Conservation (phyloP, 352 stramenopile genomes). For the Pythium sukuiense region DNA sequence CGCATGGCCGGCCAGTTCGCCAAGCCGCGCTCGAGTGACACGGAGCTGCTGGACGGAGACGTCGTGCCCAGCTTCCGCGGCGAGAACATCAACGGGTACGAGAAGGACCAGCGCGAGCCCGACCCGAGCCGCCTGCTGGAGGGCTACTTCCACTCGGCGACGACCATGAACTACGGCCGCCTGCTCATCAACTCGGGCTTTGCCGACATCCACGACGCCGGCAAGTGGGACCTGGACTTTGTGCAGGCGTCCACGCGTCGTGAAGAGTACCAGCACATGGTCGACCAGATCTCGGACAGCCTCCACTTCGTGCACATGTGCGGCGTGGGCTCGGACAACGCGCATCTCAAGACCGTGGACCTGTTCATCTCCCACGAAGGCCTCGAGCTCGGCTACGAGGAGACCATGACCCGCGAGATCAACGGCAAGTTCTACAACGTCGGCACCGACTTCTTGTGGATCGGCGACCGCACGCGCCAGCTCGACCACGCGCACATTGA, state of each 20-base stretch:
- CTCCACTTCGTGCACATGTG: constrained; percentile 96
- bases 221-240: constrained; percentile 98
- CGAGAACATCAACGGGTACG: constrained; percentile 98
- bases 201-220: constrained; percentile 95
- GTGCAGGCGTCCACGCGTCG: constrained; percentile 94
- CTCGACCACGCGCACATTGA: constrained; percentile 98
- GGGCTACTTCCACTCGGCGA: constrained; percentile 97
- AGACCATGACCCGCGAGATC: constrained; percentile 96
- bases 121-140: constrained; percentile 94
- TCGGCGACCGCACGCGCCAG: constrained; percentile 97
- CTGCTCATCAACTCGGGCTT: constrained; percentile 95
- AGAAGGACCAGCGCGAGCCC: constrained; percentile 90
- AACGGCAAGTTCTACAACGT: constrained; percentile 97
- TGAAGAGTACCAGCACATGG: constrained; percentile 95
- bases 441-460: constrained; percentile 98
- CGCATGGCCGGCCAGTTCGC: constrained; percentile 99
- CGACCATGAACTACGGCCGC: constrained; percentile 97
- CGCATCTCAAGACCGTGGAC: constrained; percentile 93
- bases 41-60: constrained; percentile 94
- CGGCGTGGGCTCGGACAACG: constrained; percentile 90
- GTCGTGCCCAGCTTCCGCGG: constrained; percentile 95
- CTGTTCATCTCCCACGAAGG: constrained; percentile 99
- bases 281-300: constrained; percentile 96
- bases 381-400: constrained; percentile 97
- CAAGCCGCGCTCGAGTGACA: constrained; percentile 95